These are phyloP conservation scores for Rhizopogon vulgaris DNA, from an alignment of 768 basidiomycete genomes.

Conservation along the genomic window DNA sequence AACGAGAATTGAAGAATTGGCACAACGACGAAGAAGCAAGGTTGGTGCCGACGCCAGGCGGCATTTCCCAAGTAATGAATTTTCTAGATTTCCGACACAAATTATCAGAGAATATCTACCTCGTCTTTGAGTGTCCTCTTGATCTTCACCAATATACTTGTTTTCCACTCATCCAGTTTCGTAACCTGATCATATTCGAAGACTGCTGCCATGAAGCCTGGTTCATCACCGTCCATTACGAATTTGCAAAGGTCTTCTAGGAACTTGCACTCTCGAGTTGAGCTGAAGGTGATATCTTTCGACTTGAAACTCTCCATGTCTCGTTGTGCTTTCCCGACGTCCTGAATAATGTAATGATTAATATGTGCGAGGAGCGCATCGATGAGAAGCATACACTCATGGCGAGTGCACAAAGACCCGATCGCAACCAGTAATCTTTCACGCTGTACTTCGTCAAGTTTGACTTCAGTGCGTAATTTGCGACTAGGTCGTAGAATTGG, in stretches of 20 bases:
- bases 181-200: constrained; percentile 88
- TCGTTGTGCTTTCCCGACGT: constrained; percentile 75
- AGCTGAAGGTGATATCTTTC: constrained; percentile 80
- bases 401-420: constrained; percentile 84
- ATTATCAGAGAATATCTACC: constrained; percentile 25
- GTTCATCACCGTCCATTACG: constrained; percentile 62
- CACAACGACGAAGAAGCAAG: too few relatives aligned
- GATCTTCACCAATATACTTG: constrained; percentile 80
- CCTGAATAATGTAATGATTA: constrained; percentile 43
- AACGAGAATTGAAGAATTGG: too few relatives aligned
- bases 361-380: neutral
- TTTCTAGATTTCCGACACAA: too few relatives aligned
- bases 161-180: constrained; percentile 97
- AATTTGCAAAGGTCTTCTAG: constrained; percentile 72
- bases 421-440: constrained; percentile 93
- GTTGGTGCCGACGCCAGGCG: too few relatives aligned
- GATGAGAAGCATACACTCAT: constrained; percentile 56
- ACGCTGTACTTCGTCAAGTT: constrained; percentile 96
- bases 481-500: constrained; percentile 85
- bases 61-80: too few relatives aligned
- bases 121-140: constrained; percentile 74
- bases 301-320: constrained; percentile 71
- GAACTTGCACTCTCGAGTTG: constrained; percentile 92
- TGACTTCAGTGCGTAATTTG: constrained; percentile 72
- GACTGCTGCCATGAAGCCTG: constrained; percentile 77